Percentiles rank a stretch among this genome's conserved stretches.
Evolutionary conservation across 1,284 basidiomycete genomes (phyloP).

Genomic region (Ustanciosporium gigantosporum): DNA sequence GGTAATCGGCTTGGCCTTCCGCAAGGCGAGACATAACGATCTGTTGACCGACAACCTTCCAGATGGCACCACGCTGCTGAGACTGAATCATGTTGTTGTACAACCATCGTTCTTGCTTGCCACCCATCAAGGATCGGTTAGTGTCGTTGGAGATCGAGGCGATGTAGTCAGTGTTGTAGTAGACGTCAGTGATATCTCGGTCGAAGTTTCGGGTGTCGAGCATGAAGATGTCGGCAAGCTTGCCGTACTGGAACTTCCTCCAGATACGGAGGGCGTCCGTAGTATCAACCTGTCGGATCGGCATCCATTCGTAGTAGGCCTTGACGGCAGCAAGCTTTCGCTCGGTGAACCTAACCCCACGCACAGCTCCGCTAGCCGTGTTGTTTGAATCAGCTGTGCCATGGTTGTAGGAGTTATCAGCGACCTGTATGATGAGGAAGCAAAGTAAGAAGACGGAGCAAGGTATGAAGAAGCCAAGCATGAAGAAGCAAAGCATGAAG

Average conservation of each 20-base stretch:
- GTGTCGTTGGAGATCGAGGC: conserved; percentile 43
- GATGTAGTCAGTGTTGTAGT: conserved; percentile 66
- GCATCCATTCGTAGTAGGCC: conserved; percentile 74
- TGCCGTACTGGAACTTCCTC: conserved; percentile 65
- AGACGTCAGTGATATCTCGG: conserved; percentile 70
- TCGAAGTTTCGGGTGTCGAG: conserved; percentile 73
- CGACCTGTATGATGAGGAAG: too few relatives aligned
- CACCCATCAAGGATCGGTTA: conserved; percentile 64
- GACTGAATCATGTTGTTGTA: conserved; percentile 66
- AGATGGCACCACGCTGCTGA: conserved; percentile 64
- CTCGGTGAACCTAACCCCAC: conserved; percentile 65
- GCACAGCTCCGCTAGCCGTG: conserved; percentile 63
- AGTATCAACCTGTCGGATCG: conserved; percentile 69
- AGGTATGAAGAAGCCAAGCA: too few relatives aligned
- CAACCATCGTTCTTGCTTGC: conserved; percentile 70
- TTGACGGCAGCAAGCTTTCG: conserved; percentile 69
- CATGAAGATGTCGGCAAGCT: conserved; percentile 58
- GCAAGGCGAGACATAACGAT: conserved; percentile 40
- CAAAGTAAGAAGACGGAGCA: too few relatives aligned
- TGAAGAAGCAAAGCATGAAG: too few relatives aligned
- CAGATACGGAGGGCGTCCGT: conserved; percentile 71
- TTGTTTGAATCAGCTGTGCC: conserved; percentile 71
- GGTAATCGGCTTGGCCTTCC: conserved; percentile 58
- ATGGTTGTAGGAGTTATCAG: conserved; percentile 70
- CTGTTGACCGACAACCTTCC: conserved; percentile 68